These are phyloP conservation scores for Trifolium repens DNA, from an alignment of 306 rosid species.

Conservation along the genomic window DNA sequence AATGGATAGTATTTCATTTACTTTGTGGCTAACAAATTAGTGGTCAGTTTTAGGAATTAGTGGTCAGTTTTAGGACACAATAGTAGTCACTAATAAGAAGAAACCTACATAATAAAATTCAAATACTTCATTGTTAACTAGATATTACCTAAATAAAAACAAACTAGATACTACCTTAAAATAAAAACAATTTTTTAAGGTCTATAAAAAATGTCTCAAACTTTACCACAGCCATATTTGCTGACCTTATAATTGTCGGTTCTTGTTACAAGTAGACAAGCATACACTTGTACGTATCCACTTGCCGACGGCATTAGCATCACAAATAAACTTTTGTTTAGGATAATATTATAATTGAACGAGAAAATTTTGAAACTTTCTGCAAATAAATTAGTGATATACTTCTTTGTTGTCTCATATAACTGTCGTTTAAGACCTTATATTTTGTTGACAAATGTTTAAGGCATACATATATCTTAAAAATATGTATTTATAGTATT, in stretches of 20 bases:
- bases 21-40: conserved; percentile 21
- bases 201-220: conserved; percentile 16
- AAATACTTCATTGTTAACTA: conserved; percentile 15
- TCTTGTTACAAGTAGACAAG: conserved; percentile 4
- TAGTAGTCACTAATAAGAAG: not conserved
- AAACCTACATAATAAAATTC: conserved; percentile 8
- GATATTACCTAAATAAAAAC: too few relatives aligned
- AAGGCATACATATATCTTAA: not conserved
- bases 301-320: not conserved
- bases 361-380: not conserved
- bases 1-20: conserved; percentile 15
- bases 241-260: conserved; percentile 3
- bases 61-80: conserved; percentile 15
- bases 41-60: conserved; percentile 20
- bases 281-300: not conserved
- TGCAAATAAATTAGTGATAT: not conserved
- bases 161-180: not conserved
- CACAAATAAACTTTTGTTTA: not conserved
- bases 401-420: not conserved
- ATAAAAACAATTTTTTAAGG: conserved; percentile 26
- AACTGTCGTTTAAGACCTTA: conserved; percentile 1
- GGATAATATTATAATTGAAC: not conserved
- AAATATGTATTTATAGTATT: too few relatives aligned
- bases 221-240: conserved; percentile 31
- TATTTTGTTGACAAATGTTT: not conserved